Base-by-base conservation (phyloP, 345 rosid species). In the Leavenworthia alabamica region DNA sequence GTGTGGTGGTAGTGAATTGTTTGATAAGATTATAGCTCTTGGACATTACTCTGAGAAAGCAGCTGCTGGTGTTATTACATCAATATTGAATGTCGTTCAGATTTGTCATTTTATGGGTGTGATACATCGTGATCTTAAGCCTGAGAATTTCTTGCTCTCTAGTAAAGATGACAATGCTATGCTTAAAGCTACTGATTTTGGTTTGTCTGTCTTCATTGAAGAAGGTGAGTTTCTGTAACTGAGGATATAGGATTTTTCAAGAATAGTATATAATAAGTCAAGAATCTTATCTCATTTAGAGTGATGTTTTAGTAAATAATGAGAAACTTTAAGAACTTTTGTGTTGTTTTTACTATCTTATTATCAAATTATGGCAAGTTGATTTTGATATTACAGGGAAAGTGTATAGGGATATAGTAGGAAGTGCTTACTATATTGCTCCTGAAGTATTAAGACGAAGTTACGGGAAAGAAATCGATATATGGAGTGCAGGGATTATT, bases 381-480 rank as follows among this genome's bases (percentile, higher is more conserved):
- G 12, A 56, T 55, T 65, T 59, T 36, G 22, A 7, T 56, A 13
- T 27, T 58, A 7, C 66, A 89, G 96, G 90, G 48, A 86, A 83
- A 62, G 78, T 73, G 27, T 83, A 83, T 44, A 83, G 72, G 23
- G 85, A 89, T 65, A 79, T 86, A 48, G 95, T 88, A 7, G 96
- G 96, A 26, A 91, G 95, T 72, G 92, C 98, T 48, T 91, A 88
- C 73, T 91, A 88, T 75, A 83, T 89, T 77, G 96, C 98, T 65
- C 96, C 98, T 44, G 96, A 86, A 72, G 98, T 91, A 20, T 57
- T 92, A 60, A 77, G 64, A 5, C 83, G 98, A 53, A 77, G 79
- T 28, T 92, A 92, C 3, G 96, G 98, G 23, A 88, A 86, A 70
- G 98, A 91, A 67, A 88, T 86, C 8, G 95, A 88, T 60, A 41